These are phyloP conservation scores for Lodderomyces theae DNA, from an alignment of 1,139 yeast species.

Conservation along the genomic window DNA sequence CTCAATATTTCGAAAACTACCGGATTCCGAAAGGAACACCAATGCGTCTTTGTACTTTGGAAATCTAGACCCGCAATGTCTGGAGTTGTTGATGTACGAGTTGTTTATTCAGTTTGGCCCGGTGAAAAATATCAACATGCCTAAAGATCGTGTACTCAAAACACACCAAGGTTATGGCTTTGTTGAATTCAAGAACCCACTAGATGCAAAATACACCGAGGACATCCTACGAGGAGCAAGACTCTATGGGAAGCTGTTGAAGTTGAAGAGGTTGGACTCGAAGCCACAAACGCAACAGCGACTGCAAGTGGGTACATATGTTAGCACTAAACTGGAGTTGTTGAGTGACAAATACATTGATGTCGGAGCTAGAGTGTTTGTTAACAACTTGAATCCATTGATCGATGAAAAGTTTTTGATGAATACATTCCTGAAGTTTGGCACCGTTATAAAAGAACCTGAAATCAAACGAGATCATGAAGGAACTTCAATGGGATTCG, in stretches of 20 bases:
- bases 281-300: conserved; percentile 7
- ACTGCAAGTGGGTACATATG: conserved; percentile 9
- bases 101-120: conserved; percentile 86
- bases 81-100: conserved; percentile 70
- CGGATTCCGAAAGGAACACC: conserved; percentile 52
- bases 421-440: conserved; percentile 70
- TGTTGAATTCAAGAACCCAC: conserved; percentile 60
- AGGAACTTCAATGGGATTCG: conserved; percentile 61
- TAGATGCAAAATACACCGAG: conserved; percentile 71
- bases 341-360: conserved; percentile 28
- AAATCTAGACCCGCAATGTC: conserved; percentile 71
- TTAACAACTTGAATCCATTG: conserved; percentile 69
- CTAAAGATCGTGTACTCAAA: conserved; percentile 71
- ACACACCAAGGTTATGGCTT: conserved; percentile 88
- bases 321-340: conserved; percentile 8
- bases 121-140: conserved; percentile 64
- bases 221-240: conserved; percentile 60
- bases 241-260: conserved; percentile 62
- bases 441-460: conserved; percentile 55
- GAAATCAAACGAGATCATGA: conserved; percentile 50
- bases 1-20: conserved; percentile 30
- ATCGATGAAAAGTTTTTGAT: conserved; percentile 60
- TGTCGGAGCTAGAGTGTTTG: conserved; percentile 73
- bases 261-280: conserved; percentile 52
- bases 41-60: conserved; percentile 80